Evolutionary conservation across 2,329 filamentous ascomycete genomes (phyloP).

Genomic region (Colletotrichum sp.): DNA sequence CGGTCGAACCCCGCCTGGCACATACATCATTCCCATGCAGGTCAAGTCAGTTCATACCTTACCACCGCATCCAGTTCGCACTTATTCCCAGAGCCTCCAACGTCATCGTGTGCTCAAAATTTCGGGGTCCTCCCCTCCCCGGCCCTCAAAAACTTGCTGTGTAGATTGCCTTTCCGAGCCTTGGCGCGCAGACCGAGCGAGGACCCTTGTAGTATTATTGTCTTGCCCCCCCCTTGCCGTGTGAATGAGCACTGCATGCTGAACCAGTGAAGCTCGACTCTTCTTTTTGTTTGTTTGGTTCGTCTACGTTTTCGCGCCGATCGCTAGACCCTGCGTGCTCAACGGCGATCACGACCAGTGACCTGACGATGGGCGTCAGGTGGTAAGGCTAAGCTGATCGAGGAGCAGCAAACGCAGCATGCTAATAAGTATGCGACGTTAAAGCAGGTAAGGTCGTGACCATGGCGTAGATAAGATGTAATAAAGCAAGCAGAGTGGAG

Average conservation of each 20-base stretch:
- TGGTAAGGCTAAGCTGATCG: background rate
- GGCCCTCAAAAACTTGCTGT: background rate
- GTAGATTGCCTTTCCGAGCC: background rate
- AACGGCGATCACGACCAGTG: background rate
- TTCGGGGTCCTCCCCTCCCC: background rate
- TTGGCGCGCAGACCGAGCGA: background rate
- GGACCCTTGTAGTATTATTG: background rate
- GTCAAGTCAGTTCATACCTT: background rate
- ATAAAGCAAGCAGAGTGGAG: background rate
- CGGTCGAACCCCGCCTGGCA: background rate
- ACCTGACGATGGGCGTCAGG: background rate
- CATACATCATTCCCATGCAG: background rate
- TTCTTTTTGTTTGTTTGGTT: background rate
- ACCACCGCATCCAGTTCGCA: background rate
- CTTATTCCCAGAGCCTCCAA: background rate
- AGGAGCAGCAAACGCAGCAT: background rate
- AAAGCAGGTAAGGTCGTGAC: background rate
- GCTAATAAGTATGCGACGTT: background rate
- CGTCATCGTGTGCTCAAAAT: conserved; percentile 15
- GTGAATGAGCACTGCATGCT: background rate
- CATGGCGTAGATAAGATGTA: background rate
- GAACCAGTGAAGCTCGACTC: background rate
- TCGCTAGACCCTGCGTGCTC: background rate
- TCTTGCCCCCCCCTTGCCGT: background rate
- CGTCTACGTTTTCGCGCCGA: background rate